phyloP scores from a whole-genome alignment of 495 filamentous ascomycete species.

The Xanthoparmelia taractica region DNA sequence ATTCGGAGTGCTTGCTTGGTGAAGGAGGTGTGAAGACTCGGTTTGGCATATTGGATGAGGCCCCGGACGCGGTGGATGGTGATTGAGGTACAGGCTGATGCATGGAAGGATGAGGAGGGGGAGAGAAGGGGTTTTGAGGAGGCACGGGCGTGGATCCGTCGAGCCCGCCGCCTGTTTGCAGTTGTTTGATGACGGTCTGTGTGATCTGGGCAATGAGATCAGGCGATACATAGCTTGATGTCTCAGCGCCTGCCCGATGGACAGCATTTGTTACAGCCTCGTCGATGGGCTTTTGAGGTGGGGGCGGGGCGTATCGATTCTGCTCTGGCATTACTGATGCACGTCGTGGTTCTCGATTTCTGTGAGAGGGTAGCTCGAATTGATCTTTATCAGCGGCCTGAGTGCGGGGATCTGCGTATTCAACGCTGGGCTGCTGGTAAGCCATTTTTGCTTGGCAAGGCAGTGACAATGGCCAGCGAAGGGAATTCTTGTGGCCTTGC shows the following conservation, averaged over 20 bases:
- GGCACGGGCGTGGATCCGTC: slow-evolving; percentile 27
- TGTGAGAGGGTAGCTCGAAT: slow-evolving; percentile 5
- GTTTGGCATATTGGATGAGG: slow-evolving; percentile 29
- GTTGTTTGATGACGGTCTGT: slow-evolving; percentile 47
- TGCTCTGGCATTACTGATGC: slow-evolving; percentile 20
- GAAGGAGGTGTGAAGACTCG: slow-evolving; percentile 41
- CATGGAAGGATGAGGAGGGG: slow-evolving; percentile 20
- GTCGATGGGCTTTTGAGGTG: slow-evolving; percentile 34
- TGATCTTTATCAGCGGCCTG: slow-evolving; percentile 14
- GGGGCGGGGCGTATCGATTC: slow-evolving; percentile 24
- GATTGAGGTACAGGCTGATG: slow-evolving; percentile 27
- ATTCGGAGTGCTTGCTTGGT: slow-evolving; percentile 27
- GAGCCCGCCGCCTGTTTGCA: slow-evolving; percentile 39
- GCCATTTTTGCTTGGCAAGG: slow-evolving; percentile 19
- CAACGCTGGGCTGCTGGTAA: slow-evolving; percentile 19
- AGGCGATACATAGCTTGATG: slow-evolving; percentile 38
- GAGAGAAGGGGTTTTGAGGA: slow-evolving; percentile 28
- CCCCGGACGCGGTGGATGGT: slow-evolving; percentile 30
- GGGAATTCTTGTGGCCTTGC: neutral
- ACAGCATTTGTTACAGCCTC: slow-evolving; percentile 45
- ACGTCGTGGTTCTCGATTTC: slow-evolving; percentile 11
- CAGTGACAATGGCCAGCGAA: slow-evolving; percentile 14
- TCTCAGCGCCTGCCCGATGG: slow-evolving; percentile 28
- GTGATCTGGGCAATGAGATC: slow-evolving; percentile 45
- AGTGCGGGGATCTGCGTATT: slow-evolving; percentile 16